Evolutionary conservation across 2,329 filamentous ascomycete genomes (phyloP).

Genomic region (Aspergillus spinulosporus): DNA sequence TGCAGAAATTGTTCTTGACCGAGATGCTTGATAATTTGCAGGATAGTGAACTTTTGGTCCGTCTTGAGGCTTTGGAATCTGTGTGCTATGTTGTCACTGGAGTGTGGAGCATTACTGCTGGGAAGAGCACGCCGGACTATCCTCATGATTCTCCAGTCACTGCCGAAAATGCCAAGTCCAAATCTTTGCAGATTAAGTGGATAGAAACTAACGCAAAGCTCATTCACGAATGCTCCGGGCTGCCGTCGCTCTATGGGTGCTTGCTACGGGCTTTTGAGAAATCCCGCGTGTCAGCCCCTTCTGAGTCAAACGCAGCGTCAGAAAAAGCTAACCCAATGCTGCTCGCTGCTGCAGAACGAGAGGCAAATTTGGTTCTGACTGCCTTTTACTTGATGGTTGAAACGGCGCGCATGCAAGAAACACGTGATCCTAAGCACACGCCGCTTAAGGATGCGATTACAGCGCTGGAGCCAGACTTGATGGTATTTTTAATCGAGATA

Average conservation of each 20-base stretch:
- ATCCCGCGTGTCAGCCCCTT: slow-evolving; percentile 28
- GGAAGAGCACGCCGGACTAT: slow-evolving; percentile 38
- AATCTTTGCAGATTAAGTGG: slow-evolving; percentile 50
- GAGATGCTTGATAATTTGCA: slow-evolving; percentile 40
- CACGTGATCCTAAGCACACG: slow-evolving; percentile 26
- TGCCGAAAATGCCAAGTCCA: slow-evolving; percentile 47
- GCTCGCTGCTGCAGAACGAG: slow-evolving; percentile 40
- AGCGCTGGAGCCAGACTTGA: slow-evolving; percentile 64
- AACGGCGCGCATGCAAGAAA: slow-evolving; percentile 40
- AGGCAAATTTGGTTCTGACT: slow-evolving; percentile 46
- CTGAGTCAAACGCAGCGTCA: slow-evolving; percentile 30
- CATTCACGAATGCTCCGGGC: slow-evolving; percentile 38
- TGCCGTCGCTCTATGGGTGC: slow-evolving; percentile 39
- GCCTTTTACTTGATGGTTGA: slow-evolving; percentile 46
- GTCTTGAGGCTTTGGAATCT: slow-evolving; percentile 49
- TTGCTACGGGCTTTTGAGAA: slow-evolving; percentile 43
- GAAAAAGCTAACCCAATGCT: slow-evolving; percentile 37
- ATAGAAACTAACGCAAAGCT: slow-evolving; percentile 46
- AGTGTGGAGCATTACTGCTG: slow-evolving; percentile 68
- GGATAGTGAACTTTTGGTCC: slow-evolving; percentile 40
- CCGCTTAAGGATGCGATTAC: slow-evolving; percentile 44
- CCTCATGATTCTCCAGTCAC: slow-evolving; percentile 38
- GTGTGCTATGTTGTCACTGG: slow-evolving; percentile 62
- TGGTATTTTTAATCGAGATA: slow-evolving; percentile 70
- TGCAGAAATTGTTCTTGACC: slow-evolving; percentile 43